Base-by-base conservation (phyloP, 73 alveolate species). In the Paramecium primaurelia region DNA sequence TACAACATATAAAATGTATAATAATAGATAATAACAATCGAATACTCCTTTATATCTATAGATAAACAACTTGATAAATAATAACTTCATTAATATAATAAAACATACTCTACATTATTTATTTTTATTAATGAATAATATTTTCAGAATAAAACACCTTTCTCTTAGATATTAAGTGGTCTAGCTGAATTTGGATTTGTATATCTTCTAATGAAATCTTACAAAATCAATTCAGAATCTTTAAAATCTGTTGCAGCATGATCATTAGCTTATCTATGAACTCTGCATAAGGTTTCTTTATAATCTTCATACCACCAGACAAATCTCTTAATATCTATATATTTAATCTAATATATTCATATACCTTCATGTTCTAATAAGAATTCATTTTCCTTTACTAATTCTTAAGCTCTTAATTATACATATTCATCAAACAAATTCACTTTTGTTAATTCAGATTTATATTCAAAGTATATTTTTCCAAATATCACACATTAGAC, bases 241-340 rank as follows among this genome's bases (percentile, higher is more conserved):
- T 95, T 95, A 92, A 96, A 96, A 92, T 96, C 98, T 9, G 97
- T 69, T 6, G 98, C 96, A 44, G 93, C 96, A 88, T 96, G 96
- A 88, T 96, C 94, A 94, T 94, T 94, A 36, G 98, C 95, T 77
- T 96, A 93, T 96, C 98, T 96, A 95, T 96, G 98, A 92, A 93
- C 92, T 94, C 98, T 96, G 71, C 92, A 86, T 38, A 96, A 71
- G 18, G 98, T 96, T 59, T 96, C 98, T 83, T 96, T 93, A 60
- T 94, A 85, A 68, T 96, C 98, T 73, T 96, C 98, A 71, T 94
- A 77, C 96, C 92, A 96, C 98, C 98, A 96, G 12, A 96, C 86
- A 92, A 93, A 96, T 92, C 94, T 93, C 93, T 96, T 96, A 85
- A 94, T 86, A 36, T 94, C 94, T 89, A 71, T 37, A 12, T 18